Conservation (phyloP, 768 basidiomycete species). For the Podaxis mareebaensis region DNA sequence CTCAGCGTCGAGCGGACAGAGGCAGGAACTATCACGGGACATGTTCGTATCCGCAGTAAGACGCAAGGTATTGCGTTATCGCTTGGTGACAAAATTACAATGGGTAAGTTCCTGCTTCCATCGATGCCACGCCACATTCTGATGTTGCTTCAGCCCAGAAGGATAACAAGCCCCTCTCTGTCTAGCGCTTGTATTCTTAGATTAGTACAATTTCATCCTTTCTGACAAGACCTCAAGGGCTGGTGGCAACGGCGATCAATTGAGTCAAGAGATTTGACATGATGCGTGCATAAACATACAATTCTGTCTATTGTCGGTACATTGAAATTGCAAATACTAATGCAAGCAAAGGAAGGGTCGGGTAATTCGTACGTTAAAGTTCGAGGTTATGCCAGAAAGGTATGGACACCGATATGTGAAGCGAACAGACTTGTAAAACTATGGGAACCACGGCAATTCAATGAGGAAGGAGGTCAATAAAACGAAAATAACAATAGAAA, state of each 20-base stretch:
- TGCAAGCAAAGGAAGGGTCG: conserved; percentile 10
- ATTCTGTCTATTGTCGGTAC: conserved; percentile 9
- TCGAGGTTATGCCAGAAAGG: neutral
- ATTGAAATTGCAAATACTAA: conserved; percentile 13
- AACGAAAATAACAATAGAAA: conserved; percentile 14
- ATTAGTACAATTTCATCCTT: conserved; percentile 5
- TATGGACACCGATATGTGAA: conserved; percentile 4
- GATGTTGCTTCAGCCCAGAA: conserved; percentile 36
- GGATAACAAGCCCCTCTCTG: conserved; percentile 37
- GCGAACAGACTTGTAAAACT: conserved; percentile 9
- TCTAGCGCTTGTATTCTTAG: conserved; percentile 25
- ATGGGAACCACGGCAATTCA: conserved; percentile 11
- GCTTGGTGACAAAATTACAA: conserved; percentile 86
- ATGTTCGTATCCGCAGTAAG: conserved; percentile 95
- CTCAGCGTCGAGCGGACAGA: conserved; percentile 89
- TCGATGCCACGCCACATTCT: neutral
- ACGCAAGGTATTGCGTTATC: conserved; percentile 97
- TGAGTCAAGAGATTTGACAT: neutral
- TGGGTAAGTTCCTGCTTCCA: conserved; percentile 37
- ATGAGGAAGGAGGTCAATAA: conserved; percentile 7
- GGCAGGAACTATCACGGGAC: conserved; percentile 79
- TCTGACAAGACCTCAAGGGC: neutral
- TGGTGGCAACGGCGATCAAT: neutral
- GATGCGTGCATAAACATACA: conserved; percentile 5
- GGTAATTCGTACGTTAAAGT: neutral